Evolutionary conservation across 768 basidiomycete species (phyloP), one percentile per base, ranked within the genome.

Genomic region (Exidia glandulosa): DNA sequence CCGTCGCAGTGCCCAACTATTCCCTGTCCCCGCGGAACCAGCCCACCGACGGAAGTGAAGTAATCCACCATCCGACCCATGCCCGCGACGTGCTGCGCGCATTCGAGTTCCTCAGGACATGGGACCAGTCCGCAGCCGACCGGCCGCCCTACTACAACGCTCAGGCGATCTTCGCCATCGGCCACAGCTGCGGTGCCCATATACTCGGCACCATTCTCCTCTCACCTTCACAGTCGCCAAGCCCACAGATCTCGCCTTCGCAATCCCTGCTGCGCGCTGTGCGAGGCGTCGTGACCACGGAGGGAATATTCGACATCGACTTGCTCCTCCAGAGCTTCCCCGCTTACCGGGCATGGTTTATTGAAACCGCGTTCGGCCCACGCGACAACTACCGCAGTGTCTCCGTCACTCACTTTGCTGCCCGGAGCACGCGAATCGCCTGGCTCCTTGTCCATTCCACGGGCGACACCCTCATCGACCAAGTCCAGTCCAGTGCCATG

Each of bases 111-210:
- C 66, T 91, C 60, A 63, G 71, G 56, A 62, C 67, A 2, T 85
- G 83, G 81, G 57, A 68, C 10, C 74, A 75, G 3, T 74, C 78
- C 3, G 33, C 41, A 23, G 7, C 41, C 16, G 41, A 45, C 16
- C 12, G 41, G 19, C 63, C 7, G 64, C 65, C 4, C 19, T 47
- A 30, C 58, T 31, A 34, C 31, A 16, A 52, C 36, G 41, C 29
- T 14, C 29, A 32, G 34, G 31, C 69, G 59, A 67, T 91, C 48
- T 78, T 81, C 70, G 74, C 90, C 47, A 74, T 89, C 29, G 89
- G 88, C 13, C 90, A 92, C 70, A 90, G 88, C 70, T 89, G 87
- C 72, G 77, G 85, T 62, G 87, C 90, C 1, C 90, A 93, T 70
- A 91, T 92, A 77, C 73, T 91, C 12, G 71, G 81, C 45, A 81